phyloP scores from a whole-genome alignment of 164 flowering plant species.

The Vitis rotundifolia region DNA sequence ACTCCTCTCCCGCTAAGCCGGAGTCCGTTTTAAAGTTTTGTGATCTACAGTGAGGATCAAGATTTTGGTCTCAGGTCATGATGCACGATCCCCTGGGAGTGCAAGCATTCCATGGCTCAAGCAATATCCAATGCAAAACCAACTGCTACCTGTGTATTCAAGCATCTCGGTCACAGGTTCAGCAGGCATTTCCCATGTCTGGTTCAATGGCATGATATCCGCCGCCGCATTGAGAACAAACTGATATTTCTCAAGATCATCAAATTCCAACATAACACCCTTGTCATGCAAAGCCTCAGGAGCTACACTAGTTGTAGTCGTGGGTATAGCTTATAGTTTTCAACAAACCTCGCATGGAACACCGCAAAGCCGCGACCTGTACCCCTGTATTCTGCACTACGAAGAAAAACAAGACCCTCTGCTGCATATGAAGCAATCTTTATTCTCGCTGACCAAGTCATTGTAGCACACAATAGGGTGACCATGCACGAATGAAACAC shows the following conservation, averaged over 20 bases:
- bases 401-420: too few species aligned
- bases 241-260: slow-evolving; percentile 19
- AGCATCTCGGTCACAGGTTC: slow-evolving; percentile 27
- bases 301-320: slow-evolving; percentile 15
- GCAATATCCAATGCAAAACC: slow-evolving; percentile 43
- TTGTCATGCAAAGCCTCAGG: slow-evolving; percentile 24
- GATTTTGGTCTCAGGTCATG: slow-evolving; percentile 32
- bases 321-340: too few species aligned
- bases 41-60: too few species aligned
- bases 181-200: slow-evolving; percentile 21
- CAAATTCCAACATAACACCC: slow-evolving; percentile 26
- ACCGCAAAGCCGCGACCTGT: too few species aligned
- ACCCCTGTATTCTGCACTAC: too few species aligned
- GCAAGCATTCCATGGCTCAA: slow-evolving; percentile 42
- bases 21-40: too few species aligned
- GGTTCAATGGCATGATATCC: slow-evolving; percentile 29
- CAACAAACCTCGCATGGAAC: too few species aligned
- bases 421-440: too few species aligned
- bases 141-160: slow-evolving; percentile 28
- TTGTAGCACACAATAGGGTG: too few species aligned
- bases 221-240: slow-evolving; percentile 63
- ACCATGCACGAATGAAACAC: too few species aligned
- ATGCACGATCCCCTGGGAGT: slow-evolving; percentile 38
- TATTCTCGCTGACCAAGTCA: too few species aligned
- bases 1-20: too few species aligned